Evolutionary conservation across 208 protist genomes (phyloP).

Genomic region (Leishmania lainsoni): DNA sequence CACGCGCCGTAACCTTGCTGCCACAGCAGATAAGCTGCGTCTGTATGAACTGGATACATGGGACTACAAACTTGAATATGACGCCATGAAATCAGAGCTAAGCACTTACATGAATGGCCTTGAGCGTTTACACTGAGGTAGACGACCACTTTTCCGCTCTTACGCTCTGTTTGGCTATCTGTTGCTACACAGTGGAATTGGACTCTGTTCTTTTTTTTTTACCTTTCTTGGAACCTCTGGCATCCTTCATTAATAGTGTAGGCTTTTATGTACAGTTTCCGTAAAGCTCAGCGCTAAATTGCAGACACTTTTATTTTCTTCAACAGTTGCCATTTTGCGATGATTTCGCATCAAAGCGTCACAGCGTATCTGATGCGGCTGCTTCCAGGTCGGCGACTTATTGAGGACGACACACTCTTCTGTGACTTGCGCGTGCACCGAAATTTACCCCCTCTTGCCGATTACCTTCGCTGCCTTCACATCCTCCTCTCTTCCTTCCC

Average conservation of each 20-base stretch:
- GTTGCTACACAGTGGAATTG: background rate
- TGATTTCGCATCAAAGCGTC: too few relatives aligned
- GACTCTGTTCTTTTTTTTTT: background rate
- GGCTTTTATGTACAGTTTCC: conserved; percentile 6
- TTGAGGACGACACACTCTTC: background rate
- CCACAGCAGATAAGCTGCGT: conserved; percentile 66
- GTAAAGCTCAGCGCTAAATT: background rate
- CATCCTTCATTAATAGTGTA: background rate
- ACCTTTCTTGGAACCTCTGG: background rate
- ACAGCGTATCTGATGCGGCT: background rate
- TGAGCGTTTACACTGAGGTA: conserved; percentile 18
- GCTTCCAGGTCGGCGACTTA: background rate
- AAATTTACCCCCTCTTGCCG: background rate
- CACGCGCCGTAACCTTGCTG: conserved; percentile 41
- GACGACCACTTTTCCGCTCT: background rate
- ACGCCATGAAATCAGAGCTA: conserved; percentile 64
- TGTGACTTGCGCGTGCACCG: background rate
- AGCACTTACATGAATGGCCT: conserved; percentile 58
- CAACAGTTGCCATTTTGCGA: background rate
- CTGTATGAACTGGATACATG: conserved; percentile 68
- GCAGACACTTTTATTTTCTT: background rate
- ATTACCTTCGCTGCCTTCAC: background rate
- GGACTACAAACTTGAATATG: conserved; percentile 81
- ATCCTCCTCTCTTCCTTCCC: background rate
- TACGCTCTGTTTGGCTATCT: background rate